Evolutionary conservation across 1,284 basidiomycete species (phyloP), one percentile per base, ranked within the genome.

Genomic region (Naganishia sp.): DNA sequence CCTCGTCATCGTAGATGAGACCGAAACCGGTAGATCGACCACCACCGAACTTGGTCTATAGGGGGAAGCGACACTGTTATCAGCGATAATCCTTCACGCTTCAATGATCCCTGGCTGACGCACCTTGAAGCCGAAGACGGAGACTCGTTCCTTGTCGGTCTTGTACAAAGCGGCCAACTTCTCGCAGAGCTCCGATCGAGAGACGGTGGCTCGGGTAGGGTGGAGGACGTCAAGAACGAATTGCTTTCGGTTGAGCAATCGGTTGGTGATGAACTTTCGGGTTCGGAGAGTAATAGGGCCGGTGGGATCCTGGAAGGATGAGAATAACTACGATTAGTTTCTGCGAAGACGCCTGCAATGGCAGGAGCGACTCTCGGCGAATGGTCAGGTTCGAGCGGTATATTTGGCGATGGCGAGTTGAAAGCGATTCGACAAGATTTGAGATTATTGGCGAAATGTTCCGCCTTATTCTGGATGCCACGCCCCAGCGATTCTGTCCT

Each of bases 261-360:
- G 92, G 88, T 99, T 99, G 77, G 94, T 97, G 82, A 98, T 92
- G 86, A 99, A 99, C 86, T 99, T 98, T 83, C 95, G 90, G 68
- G 96, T 98, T 77, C 96, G 92, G 80, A 99, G 86, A 74, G 96
- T 99, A 76, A 99, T 87, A 74, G 95, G 90, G 81, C 94, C 89
- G 83, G 86, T 84, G 81, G 84, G 85, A 83, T 94, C 94, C 80
- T 79, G 60, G 1, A 44, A 33, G 10, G 9, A 55, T n/a, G 23
- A 4, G 31, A 16, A 6, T 39, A 7, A 25, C 33, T 3, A 16
- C 6, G 11, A 16, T 55, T 39, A 55, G 54, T 39, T 2, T 39
- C 6, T 39, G 36, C 3, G 10, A 39, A 13, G 13, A 10, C 9
- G 36, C 7, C 36, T 13, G 36, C 36, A 7, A 10, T 7, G 36